phyloP scores from a whole-genome alignment of 2,329 filamentous ascomycete species.

The Claviceps sp. region DNA sequence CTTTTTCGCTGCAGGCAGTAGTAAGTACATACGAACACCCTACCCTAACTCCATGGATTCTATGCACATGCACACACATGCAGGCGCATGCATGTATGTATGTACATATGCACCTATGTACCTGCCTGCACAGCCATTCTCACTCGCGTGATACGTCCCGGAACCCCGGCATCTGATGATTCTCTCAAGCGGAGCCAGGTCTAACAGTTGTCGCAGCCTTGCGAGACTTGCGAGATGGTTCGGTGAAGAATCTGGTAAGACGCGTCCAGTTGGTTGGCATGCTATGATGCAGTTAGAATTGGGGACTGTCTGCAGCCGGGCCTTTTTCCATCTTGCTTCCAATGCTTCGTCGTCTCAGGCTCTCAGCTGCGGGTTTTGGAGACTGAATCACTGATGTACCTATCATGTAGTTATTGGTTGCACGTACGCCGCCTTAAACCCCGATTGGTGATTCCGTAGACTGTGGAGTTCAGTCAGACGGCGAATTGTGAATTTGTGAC shows the following conservation, averaged over 20 bases:
- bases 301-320: neutral
- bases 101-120: too few relatives aligned
- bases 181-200: neutral
- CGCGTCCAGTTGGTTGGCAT: neutral
- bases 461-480: neutral
- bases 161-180: neutral
- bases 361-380: neutral
- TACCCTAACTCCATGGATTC: too few relatives aligned
- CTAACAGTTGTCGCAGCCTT: neutral
- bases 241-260: conserved; percentile 3
- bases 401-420: neutral
- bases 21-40: too few relatives aligned
- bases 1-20: too few relatives aligned
- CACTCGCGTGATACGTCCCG: too few relatives aligned
- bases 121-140: too few relatives aligned
- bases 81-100: too few relatives aligned
- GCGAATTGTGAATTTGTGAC: too few relatives aligned
- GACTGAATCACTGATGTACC: neutral
- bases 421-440: neutral
- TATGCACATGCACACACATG: too few relatives aligned
- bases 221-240: neutral
- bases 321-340: neutral
- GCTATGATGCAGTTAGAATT: neutral
- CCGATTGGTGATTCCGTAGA: neutral
- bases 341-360: neutral